phyloP scores from a whole-genome alignment of 345 rosid species.

The Eucalyptus curtisii region DNA sequence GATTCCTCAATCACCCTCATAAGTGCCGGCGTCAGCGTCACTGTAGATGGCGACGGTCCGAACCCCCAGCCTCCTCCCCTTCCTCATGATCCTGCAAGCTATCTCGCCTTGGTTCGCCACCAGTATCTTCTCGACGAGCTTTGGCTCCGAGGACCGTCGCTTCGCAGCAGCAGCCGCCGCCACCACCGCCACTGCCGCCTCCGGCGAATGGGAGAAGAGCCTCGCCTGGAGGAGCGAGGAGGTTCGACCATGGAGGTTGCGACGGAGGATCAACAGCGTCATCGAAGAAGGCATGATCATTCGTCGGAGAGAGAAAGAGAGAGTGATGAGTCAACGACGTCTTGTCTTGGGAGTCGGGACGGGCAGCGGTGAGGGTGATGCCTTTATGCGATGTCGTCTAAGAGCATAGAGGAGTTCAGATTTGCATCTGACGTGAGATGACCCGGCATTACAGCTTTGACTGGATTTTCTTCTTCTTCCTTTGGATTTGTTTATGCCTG shows the following conservation, averaged over 20 bases:
- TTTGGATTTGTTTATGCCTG: neutral
- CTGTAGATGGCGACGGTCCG: constrained; percentile 78
- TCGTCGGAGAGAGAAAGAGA: neutral
- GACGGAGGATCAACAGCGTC: constrained; percentile 44
- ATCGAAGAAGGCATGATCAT: neutral
- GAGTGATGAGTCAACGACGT: neutral
- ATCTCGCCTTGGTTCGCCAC: constrained; percentile 88
- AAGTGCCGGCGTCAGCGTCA: constrained; percentile 31
- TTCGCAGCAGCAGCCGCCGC: neutral
- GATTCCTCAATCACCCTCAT: no score
- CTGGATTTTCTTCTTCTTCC: neutral
- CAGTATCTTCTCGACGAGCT: constrained; percentile 52
- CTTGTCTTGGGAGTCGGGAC: neutral
- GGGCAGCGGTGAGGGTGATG: neutral
- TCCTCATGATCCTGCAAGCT: constrained; percentile 75
- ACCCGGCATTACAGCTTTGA: neutral
- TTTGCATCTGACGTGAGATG: neutral
- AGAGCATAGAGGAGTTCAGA: neutral
- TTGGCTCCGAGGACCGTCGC: neutral
- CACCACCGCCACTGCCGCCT: neutral
- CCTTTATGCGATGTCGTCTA: neutral
- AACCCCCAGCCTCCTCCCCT: constrained; percentile 68
- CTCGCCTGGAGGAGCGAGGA: constrained; percentile 9
- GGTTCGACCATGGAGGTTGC: constrained; percentile 2
- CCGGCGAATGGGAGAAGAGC: constrained; percentile 9